A percentile compares a stretch with the other conserved stretches of the same genome.
These are phyloP conservation scores for Aschersonia sp. DNA, from an alignment of 2,329 filamentous ascomycete genomes.

Conservation along the genomic window DNA sequence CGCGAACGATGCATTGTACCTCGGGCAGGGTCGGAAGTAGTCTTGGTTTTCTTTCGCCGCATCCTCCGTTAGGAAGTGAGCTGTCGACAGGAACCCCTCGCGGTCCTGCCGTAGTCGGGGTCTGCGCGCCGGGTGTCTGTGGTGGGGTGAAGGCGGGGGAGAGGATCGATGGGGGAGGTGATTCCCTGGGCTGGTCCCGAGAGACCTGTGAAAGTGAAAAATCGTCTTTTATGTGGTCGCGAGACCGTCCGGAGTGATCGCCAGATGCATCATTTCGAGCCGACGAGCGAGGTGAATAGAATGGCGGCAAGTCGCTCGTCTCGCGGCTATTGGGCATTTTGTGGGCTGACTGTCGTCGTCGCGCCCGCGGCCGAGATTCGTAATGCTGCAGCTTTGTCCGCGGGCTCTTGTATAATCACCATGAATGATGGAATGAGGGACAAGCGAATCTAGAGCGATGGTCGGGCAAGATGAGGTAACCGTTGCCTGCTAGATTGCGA, in stretches of 20 bases:
- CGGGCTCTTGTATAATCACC: not conserved
- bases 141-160: constrained; percentile 77
- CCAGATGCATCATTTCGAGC: constrained; percentile 10
- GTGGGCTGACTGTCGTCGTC: not conserved
- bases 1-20: constrained; percentile 88
- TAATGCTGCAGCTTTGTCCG: not conserved
- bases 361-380: not conserved
- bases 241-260: constrained; percentile 3
- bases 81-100: constrained; percentile 47
- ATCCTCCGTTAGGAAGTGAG: constrained; percentile 40
- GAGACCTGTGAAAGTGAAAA: constrained; percentile 19
- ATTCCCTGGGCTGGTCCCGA: constrained; percentile 2
- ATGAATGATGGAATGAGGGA: not conserved
- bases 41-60: constrained; percentile 50
- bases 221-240: constrained; percentile 16
- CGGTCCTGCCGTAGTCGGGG: constrained; percentile 28
- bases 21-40: constrained; percentile 64
- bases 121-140: constrained; percentile 44
- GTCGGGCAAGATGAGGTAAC: no score
- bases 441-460: no score
- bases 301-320: constrained; percentile 26
- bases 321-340: constrained; percentile 8
- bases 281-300: constrained; percentile 28
- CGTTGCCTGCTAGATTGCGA: no score
- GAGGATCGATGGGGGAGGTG: constrained; percentile 54